Evolutionary conservation across 805 yeast genomes (phyloP), one percentile per base, ranked within the genome.

Genomic region (Maudiozyma turicensis): DNA sequence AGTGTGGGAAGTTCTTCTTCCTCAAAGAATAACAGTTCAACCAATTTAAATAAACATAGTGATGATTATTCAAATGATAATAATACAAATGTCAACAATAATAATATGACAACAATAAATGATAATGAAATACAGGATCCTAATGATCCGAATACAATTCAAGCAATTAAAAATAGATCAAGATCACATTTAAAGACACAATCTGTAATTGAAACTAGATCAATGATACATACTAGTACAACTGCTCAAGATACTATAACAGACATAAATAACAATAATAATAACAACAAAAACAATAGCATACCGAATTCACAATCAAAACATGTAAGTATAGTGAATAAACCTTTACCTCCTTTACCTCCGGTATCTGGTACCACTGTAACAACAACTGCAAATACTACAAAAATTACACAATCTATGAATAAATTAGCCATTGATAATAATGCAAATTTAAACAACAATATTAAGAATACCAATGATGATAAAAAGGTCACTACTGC

Each of bases 331-430:
- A 61, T 57, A 49, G 61, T 60, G 5, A 68, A 70, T 50, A 71
- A 70, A 46, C 73, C 75, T 3, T 53, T 71, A 45, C 75, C 75
- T 1, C 77, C 76, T 4, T 52, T 71, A 33, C 75, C 76, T 4
- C 63, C 42, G 3, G 15, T 34, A 9, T n/a, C 40, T 34, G 26
- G 26, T 20, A 20, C 26, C 26, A 20, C 26, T 20, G 26, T 20
- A 20, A 34, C 37, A 34, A 10, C 11, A n/a, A 11, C 37, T 11
- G n/a, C 11, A n/a, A n/a, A 34, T 11, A 10, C 11, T 10, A 34
- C 11, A n/a, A n/a, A n/a, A n/a, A 34, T 34, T 34, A n/a, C n/a
- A n/a, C n/a, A 34, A 10, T 10, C 37, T 10, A 34, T 34, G 37
- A 34, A n/a, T n/a, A 34, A 34, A 11, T 11, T 34, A n/a, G 3